Base-by-base conservation (phyloP, 1,284 basidiomycete species). In the Apiotrichum domesticum region DNA sequence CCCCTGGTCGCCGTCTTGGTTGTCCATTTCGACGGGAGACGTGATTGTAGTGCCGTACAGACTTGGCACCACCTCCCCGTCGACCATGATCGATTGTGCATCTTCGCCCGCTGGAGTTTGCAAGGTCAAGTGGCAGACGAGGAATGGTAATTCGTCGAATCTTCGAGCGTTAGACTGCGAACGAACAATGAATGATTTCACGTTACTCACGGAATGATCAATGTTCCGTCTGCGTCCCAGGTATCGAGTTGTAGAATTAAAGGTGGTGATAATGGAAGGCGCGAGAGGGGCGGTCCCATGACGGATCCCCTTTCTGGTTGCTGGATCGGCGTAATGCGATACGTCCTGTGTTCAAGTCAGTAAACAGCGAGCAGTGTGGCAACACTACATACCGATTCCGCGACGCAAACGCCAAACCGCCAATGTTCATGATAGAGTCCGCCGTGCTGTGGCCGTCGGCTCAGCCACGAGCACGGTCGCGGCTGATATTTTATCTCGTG, bases 41-140 rank as follows among this genome's bases (percentile, higher is more conserved):
- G 90, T 85, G 34, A 93, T 88, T 33, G 92, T 78, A 57, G 86
- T 88, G 41, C 92, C 92, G 70, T 93, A 90, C 15, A 94, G 80
- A 61, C 87, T 81, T 1, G 65, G 63, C 0, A 70, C 66, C 50
- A 56, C 64, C 15, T 62, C 58, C 2, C 50, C 52, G 15, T 49
- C 47, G 6, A 63, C 63, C 6, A 46, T 43, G 15, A 71, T 63
- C 54, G 63, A 64, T 14, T 66, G 62, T 3, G 69, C 63, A 15
- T 73, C 68, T 33, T 72, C 65, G 2, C 65, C 71, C 9, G 66
- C 62, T 7, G 64, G 62, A 6, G 68, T 70, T 52, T 71, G 63
- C 32, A 92, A 75, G 14, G 86, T 86, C 53, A 90, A 74, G 67
- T 90, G 87, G 35, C 87, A 87, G 57, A 92, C 80, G 54, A 92